Conservation (phyloP, 73 alveolate species). For the Blepharisma japonicum region DNA sequence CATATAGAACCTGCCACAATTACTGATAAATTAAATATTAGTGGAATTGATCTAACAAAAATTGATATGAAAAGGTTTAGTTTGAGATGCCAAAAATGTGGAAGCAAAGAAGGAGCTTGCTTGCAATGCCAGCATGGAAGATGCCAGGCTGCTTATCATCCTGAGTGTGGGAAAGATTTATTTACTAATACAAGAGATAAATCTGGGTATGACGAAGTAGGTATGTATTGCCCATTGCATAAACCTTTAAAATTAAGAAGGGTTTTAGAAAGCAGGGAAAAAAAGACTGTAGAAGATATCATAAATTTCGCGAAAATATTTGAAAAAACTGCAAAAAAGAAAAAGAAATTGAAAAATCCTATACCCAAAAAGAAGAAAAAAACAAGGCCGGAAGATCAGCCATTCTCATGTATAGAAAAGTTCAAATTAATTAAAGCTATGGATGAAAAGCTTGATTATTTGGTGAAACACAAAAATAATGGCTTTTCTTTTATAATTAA, state of each 20-base stretch:
- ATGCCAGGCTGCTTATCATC: conserved; percentile 12
- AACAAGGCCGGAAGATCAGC: background rate
- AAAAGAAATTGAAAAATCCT: background rate
- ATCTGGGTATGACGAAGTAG: conserved; percentile 2
- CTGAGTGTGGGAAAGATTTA: conserved; percentile 17
- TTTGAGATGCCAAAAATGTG: background rate
- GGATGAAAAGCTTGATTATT: background rate
- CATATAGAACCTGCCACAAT: background rate
- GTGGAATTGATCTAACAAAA: background rate
- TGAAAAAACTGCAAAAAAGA: background rate
- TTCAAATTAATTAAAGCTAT: background rate
- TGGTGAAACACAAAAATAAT: background rate
- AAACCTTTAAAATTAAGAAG: conserved; percentile 1
- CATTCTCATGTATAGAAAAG: background rate
- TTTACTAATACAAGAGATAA: background rate
- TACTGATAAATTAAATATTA: background rate
- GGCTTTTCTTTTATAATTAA: background rate
- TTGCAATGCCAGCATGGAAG: conserved; percentile 5
- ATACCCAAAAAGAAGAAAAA: background rate
- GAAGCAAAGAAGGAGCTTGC: background rate
- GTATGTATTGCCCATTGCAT: conserved; percentile 2
- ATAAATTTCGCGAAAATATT: background rate
- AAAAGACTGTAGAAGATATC: background rate
- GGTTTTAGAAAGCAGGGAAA: background rate
- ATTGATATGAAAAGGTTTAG: background rate